Conservation (phyloP, 2,329 filamentous ascomycete species). For the Calycina marina region DNA sequence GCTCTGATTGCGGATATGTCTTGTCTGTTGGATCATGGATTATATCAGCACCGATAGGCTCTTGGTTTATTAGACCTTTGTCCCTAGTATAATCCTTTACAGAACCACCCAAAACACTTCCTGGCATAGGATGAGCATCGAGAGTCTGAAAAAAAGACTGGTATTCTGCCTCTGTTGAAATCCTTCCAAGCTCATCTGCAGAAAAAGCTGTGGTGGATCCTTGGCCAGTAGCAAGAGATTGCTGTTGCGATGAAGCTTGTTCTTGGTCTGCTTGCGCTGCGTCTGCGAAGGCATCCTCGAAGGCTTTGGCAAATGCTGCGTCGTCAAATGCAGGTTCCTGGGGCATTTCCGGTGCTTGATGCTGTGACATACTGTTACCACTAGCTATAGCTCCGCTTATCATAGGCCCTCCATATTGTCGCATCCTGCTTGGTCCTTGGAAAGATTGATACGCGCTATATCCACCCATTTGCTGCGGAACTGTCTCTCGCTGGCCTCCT, state of each 20-base stretch:
- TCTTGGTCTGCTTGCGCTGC: conserved; percentile 6
- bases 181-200: background rate
- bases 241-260: background rate
- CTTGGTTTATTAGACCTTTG: conserved; percentile 6
- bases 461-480: conserved; percentile 6
- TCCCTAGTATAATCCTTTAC: too few relatives aligned
- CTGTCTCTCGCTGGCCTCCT: conserved; percentile 12
- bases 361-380: conserved; percentile 8
- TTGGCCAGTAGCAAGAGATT: background rate
- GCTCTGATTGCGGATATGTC: conserved; percentile 21
- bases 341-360: conserved; percentile 14
- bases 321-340: conserved; percentile 33
- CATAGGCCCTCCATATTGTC: conserved; percentile 2
- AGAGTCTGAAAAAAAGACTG: too few relatives aligned
- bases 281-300: conserved; percentile 25
- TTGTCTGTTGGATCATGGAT: conserved; percentile 15
- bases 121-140: too few relatives aligned
- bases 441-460: conserved; percentile 4
- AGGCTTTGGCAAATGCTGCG: conserved; percentile 39
- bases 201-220: too few relatives aligned
- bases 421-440: conserved; percentile 5
- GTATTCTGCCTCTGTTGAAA: background rate
- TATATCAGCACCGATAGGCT: conserved; percentile 22
- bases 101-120: too few relatives aligned
- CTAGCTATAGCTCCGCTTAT: conserved; percentile 11